A percentile compares a stretch with the other conserved stretches of the same genome.
Evolutionary conservation across 1,284 basidiomycete species (phyloP).

Genomic region (Cryptococcus hybrid): DNA sequence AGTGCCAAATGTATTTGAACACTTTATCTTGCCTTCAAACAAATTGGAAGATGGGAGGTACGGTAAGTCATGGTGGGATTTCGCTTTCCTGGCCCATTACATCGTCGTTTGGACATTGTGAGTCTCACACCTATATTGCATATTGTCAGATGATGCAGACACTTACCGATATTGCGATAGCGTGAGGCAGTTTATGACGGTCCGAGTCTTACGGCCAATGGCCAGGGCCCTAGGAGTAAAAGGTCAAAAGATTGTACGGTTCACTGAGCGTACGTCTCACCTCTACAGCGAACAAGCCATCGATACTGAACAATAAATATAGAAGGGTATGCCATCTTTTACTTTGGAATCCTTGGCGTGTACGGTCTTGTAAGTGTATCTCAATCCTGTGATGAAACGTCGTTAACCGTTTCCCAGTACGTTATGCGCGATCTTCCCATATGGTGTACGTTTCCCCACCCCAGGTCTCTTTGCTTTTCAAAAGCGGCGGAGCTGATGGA

Average conservation of each 20-base stretch:
- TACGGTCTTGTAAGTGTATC: slow-evolving; percentile 59
- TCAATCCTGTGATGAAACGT: neutral
- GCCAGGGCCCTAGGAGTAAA: slow-evolving; percentile 67
- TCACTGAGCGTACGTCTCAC: slow-evolving; percentile 63
- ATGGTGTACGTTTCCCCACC: neutral
- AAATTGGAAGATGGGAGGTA: slow-evolving; percentile 61
- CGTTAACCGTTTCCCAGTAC: slow-evolving; percentile 53
- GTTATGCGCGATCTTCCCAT: slow-evolving; percentile 79
- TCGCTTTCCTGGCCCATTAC: slow-evolving; percentile 83
- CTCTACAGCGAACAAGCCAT: no score
- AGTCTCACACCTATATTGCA: slow-evolving; percentile 4
- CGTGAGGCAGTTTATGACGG: slow-evolving; percentile 72
- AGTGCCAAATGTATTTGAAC: slow-evolving; percentile 69
- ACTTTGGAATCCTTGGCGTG: slow-evolving; percentile 67
- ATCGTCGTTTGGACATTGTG: slow-evolving; percentile 86
- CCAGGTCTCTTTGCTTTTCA: slow-evolving; percentile 8
- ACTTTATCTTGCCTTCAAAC: slow-evolving; percentile 75
- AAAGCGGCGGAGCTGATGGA: no score
- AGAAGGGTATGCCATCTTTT: slow-evolving; percentile 79
- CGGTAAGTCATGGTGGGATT: slow-evolving; percentile 72
- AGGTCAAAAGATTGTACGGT: slow-evolving; percentile 71
- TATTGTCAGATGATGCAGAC: neutral
- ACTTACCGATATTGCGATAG: slow-evolving; percentile 15
- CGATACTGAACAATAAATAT: slow-evolving; percentile 11
- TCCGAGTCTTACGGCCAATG: slow-evolving; percentile 68